Evolutionary conservation across 2,329 filamentous ascomycete species (phyloP), one percentile per base, ranked within the genome.

Genomic region (Botryotinia globosa): DNA sequence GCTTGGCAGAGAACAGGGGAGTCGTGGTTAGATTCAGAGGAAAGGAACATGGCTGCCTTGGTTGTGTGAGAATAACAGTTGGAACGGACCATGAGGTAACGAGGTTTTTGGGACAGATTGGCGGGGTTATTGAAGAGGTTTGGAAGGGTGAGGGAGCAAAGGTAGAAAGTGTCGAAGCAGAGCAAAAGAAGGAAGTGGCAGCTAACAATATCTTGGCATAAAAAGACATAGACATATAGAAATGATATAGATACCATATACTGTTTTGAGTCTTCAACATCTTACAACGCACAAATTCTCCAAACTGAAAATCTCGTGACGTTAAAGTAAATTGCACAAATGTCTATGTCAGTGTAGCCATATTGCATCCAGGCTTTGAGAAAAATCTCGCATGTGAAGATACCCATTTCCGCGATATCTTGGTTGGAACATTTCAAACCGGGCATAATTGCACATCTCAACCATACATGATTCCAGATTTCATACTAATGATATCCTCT

Each of bases 11-110:
- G 85, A 88, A 89, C 58, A 91, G 90, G 80, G 94, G 95, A 0
- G 95, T 99, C 0, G 94, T 99, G 10, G 95, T 98, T 6, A 87
- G 96, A 71, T 99, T 98, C 82, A 87, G 96, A 77, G 96, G 96
- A 65, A 97, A 94, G 84, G 96, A 99, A 85, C 86, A 92, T 76
- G 95, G 94, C 7, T 99, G 96, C 81, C 82, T 91, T 59, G 96
- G 95, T 0, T 98, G 95, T 79, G 83, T 99, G 81, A 88, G 96
- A 72, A 93, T 98, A 77, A 99, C 96, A 0, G 89, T 99, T 20
- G 96, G 96, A 25, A 98, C 95, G 0, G 92, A 97, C 81, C 84
- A 88, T 1, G 96, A 99, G 82, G 93, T 97, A 14, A 91, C 90
- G 39, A 87, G 90, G 73, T 93, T 98, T 80, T 81, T 99, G 77